These are phyloP conservation scores for Tinospora cordifolia DNA, from an alignment of 164 flowering plant species.

Conservation along the genomic window DNA sequence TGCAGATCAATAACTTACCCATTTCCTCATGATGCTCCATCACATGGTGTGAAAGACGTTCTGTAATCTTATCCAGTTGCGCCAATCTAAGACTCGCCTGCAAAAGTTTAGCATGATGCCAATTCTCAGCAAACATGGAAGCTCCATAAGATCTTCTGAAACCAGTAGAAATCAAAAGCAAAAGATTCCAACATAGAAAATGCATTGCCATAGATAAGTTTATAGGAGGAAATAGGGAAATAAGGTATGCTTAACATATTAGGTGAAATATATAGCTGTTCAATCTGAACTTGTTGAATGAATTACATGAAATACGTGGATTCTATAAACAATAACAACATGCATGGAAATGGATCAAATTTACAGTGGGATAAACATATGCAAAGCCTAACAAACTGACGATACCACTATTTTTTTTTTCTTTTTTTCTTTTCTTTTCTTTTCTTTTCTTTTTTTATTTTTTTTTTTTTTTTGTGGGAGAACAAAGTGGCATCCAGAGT, in stretches of 20 bases:
- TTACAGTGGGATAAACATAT: neutral
- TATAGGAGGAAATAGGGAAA: neutral
- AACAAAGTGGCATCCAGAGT: no score
- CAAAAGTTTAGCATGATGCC: conserved; percentile 18
- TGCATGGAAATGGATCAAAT: neutral
- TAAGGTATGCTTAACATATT: conserved; percentile 2
- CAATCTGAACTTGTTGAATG: neutral
- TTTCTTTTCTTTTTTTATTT: no score
- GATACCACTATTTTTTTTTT: no score
- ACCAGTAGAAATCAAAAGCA: conserved; percentile 6
- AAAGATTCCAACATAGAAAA: conserved; percentile 7
- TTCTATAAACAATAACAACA: neutral
- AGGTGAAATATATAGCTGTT: neutral
- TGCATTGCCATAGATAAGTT: neutral
- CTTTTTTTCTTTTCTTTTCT: no score
- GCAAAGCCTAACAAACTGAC: neutral
- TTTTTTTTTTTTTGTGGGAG: no score
- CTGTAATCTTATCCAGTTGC: conserved; percentile 82
- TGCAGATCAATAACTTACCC: conserved; percentile 49
- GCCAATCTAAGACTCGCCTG: conserved; percentile 85
- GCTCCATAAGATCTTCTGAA: conserved; percentile 1
- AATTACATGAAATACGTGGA: neutral
- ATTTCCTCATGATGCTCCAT: conserved; percentile 97
- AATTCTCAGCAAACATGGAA: neutral
- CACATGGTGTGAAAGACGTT: conserved; percentile 72